These are phyloP conservation scores for Hsuehochloa calcarea DNA, from an alignment of 176 grass and related monocot species.

Conservation along the genomic window DNA sequence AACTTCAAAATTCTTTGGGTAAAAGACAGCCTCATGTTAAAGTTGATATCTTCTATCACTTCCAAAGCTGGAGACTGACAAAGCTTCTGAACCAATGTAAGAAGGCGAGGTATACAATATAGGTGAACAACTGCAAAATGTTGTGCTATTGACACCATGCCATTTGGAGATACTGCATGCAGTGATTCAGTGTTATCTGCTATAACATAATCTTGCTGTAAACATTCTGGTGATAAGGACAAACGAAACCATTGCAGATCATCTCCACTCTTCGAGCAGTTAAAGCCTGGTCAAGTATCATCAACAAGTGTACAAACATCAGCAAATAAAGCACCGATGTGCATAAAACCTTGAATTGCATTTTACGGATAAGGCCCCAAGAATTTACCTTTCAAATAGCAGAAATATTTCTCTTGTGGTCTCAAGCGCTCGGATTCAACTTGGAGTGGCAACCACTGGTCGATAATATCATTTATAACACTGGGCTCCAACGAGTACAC, in stretches of 20 bases:
- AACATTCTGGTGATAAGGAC: conserved; percentile 68
- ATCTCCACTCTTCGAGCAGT: conserved; percentile 69
- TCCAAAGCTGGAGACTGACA: conserved; percentile 58
- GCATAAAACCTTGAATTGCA: conserved; percentile 14
- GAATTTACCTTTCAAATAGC: conserved; percentile 70
- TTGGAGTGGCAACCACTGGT: conserved; percentile 59
- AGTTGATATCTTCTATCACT: conserved; percentile 70
- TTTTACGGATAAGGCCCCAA: conserved; percentile 20
- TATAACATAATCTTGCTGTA: conserved; percentile 45
- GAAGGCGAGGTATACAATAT: conserved; percentile 62
- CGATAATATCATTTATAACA: conserved; percentile 53
- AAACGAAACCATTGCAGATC: conserved; percentile 45
- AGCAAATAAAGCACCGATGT: conserved; percentile 32
- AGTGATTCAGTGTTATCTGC: conserved; percentile 38
- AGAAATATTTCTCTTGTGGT: conserved; percentile 52
- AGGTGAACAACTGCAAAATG: conserved; percentile 67
- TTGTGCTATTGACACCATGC: conserved; percentile 54
- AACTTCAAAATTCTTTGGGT: conserved; percentile 76
- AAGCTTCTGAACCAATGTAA: conserved; percentile 70
- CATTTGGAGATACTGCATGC: conserved; percentile 51
- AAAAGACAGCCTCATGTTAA: conserved; percentile 78
- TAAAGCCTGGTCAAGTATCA: conserved; percentile 47
- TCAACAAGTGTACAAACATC: conserved; percentile 28
- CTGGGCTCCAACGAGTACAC: conserved; percentile 37
- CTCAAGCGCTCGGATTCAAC: conserved; percentile 38